Evolutionary conservation across 345 rosid species (phyloP), one percentile per base, ranked within the genome.

Genomic region (Raphanus sativus): DNA sequence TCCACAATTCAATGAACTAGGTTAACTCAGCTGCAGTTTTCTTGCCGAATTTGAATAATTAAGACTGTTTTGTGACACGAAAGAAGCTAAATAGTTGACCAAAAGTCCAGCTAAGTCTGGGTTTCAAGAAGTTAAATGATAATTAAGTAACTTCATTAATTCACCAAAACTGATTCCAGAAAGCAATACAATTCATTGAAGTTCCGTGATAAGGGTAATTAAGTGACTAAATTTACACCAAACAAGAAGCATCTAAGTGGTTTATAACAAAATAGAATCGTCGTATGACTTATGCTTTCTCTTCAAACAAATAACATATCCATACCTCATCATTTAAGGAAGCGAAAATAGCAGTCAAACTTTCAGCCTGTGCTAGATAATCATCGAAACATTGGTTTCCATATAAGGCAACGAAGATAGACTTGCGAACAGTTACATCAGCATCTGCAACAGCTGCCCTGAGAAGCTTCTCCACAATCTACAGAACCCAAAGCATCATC

Each of bases 381-480:
- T 89, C 98, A 86, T 96, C 99, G 81, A 91, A 91, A 65, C 97
- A 94, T 70, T 87, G 85, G 82, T 96, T 91, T 58, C 81, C 84
- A 82, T 87, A 85, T 54, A 96, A 87, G 70, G 90, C 94, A 72
- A 84, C 85, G 75, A 96, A 96, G 74, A 96, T 91, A 13, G 99
- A 91, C 83, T 84, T 87, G 61, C 99, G 94, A 77, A 96, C 99
- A 52, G 87, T 84, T 50, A 96, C 97, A 80, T 96, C 98, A 79
- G 98, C 97, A 86, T 96, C 99, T 11, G 94, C 96, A 77, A 96
- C 93, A 54, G 98, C 97, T 38, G 93, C 87, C 73, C 91, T 90
- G 76, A 96, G 97, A 85, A 96, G 97, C 89, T 93, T 96, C 79
- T 96, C 98, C 84, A 96, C 96, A 70, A 96, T 93, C 99, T 93